Percentiles rank a stretch among this genome's conserved stretches.
Evolutionary conservation across 2,329 filamentous ascomycete genomes (phyloP).

Genomic region (Aspergillus fijiensis): DNA sequence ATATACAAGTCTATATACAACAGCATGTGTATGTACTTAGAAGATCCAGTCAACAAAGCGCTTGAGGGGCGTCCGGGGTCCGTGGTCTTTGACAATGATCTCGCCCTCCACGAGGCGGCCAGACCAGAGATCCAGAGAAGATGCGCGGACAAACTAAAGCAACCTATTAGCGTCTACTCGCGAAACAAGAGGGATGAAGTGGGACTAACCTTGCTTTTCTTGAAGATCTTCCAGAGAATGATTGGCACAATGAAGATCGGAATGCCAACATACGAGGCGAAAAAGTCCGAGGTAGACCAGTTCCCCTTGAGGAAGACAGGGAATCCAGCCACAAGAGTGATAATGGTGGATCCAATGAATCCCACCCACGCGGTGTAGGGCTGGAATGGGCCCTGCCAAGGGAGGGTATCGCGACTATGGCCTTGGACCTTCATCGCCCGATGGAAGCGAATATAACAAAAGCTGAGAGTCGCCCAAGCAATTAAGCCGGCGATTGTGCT

Average conservation of each 20-base stretch:
- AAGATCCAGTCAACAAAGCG: constrained; percentile 29
- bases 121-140: constrained; percentile 33
- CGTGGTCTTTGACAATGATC: constrained; percentile 19
- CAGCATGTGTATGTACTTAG: constrained; percentile 13
- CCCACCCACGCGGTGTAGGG: constrained; percentile 64
- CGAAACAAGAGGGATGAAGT: neutral
- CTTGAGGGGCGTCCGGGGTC: constrained; percentile 21
- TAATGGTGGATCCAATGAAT: constrained; percentile 57
- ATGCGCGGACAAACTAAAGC: constrained; percentile 25
- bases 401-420: constrained; percentile 40
- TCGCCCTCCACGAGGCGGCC: constrained; percentile 34
- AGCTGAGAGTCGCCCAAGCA: constrained; percentile 47
- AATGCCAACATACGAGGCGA: constrained; percentile 45
- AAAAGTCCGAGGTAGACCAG: constrained; percentile 35
- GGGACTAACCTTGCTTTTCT: constrained; percentile 38
- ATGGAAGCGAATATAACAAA: constrained; percentile 55
- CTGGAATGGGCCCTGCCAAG: constrained; percentile 52
- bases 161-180: neutral
- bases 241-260: constrained; percentile 46
- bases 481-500: constrained; percentile 50
- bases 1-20: constrained; percentile 22
- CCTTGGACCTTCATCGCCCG: constrained; percentile 46
- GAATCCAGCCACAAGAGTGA: constrained; percentile 70
- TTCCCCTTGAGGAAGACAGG: constrained; percentile 44
- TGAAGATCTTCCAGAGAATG: constrained; percentile 42